Base-by-base conservation (phyloP, 768 basidiomycete genomes). In the Tricholoma sp. region DNA sequence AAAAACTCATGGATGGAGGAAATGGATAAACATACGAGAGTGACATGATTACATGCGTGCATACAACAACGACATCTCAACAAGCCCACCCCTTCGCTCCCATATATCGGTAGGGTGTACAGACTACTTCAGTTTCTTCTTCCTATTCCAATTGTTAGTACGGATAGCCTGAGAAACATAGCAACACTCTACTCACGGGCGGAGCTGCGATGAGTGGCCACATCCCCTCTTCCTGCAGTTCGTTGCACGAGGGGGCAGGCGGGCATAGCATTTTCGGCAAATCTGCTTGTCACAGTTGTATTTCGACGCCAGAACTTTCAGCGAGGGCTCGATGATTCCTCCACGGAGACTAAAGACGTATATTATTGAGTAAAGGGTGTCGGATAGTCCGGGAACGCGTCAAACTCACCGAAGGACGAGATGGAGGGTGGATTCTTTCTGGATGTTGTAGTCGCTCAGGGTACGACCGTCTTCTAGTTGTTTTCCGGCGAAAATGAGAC, bases 241-340 rank as follows among this genome's bases (percentile, higher is more conserved):
- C 79, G 95, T 98, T 35, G 97, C 97, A 72, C 97, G 94, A 54
- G 95, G 96, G 62, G 97, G 96, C 66, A 98, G 96, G 67, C 97
- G 96, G 46, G 97, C 97, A 75, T 98, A 98, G 81, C 97, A 98
- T 77, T 98, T 98, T 76, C 97, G 94, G 84, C 97, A 98, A 68
- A 98, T 98, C 73, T 95, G 92, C 83, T 96, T 96, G 78, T 97
- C 94, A 74, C 94, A 98, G 79, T 98, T 98, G 86, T 94, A 97
- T 75, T 96, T 96, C 72, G 88, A 83, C 57, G 97, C 97, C 59
- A 98, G 85, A 41, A 94, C 93, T 78, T 98, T 98, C 69, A 99
- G 79, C 63, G 97, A 98, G 61, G 97, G 97, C 79, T 99, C 97
- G 64, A 99, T 98, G 80, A 99, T 94, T 53, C 97, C 97, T 61